Conservation (phyloP, 2,329 filamentous ascomycete genomes). For the Huntiella moniliformis region DNA sequence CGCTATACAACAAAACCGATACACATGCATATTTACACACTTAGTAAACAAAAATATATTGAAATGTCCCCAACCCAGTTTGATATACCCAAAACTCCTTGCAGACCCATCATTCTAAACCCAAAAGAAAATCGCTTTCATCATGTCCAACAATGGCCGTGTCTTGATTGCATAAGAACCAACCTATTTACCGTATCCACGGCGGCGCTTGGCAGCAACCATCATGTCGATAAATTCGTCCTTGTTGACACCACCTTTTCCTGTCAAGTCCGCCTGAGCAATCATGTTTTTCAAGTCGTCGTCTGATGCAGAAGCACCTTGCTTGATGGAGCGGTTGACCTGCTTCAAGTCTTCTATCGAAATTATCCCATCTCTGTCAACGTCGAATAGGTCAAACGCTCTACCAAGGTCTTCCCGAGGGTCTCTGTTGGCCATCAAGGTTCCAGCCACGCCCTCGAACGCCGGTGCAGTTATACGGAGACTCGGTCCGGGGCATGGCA, state of each 20-base stretch:
- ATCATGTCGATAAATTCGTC: constrained; percentile 52
- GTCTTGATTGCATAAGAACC: background rate
- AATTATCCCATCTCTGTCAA: constrained; percentile 79
- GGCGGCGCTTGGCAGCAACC: constrained; percentile 15
- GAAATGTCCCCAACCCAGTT: constrained; percentile 14
- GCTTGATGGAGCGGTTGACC: constrained; percentile 78
- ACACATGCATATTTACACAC: no score
- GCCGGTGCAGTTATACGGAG: constrained; percentile 54
- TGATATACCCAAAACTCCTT: constrained; percentile 15
- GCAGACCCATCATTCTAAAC: no score
- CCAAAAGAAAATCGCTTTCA: no score
- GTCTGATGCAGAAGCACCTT: constrained; percentile 61
- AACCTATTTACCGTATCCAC: constrained; percentile 12
- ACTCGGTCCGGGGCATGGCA: constrained; percentile 39
- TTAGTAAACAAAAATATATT: background rate
- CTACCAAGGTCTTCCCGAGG: constrained; percentile 79
- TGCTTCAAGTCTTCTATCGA: constrained; percentile 71
- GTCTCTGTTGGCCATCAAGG: constrained; percentile 64
- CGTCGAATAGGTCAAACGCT: constrained; percentile 86
- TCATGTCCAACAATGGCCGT: no score
- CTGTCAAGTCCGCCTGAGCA: constrained; percentile 90
- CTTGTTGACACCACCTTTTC: constrained; percentile 59
- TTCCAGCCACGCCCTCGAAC: constrained; percentile 60
- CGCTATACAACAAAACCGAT: no score
- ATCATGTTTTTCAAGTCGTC: constrained; percentile 92